These are phyloP conservation scores for Candida vaughaniae DNA, from an alignment of 805 yeast species.

Conservation along the genomic window DNA sequence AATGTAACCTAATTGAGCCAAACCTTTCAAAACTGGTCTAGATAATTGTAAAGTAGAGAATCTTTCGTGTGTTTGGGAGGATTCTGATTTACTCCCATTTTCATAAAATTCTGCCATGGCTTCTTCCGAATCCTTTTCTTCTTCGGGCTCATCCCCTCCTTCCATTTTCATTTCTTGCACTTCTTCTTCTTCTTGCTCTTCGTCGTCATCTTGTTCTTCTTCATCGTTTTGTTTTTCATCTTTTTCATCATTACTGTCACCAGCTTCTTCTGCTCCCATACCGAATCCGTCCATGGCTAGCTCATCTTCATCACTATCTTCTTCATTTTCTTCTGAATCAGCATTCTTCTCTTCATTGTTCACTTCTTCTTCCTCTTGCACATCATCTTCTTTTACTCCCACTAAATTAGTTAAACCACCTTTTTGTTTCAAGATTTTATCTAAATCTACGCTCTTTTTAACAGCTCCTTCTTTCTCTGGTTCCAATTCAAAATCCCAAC, in stretches of 20 bases:
- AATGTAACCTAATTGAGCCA: slow-evolving; percentile 77
- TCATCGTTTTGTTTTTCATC: slow-evolving; percentile 26
- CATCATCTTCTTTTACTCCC: slow-evolving; percentile 32
- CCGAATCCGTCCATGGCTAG: slow-evolving; percentile 47
- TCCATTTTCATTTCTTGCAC: slow-evolving; percentile 17
- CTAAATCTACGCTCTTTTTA: slow-evolving; percentile 67
- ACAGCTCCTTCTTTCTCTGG: slow-evolving; percentile 18
- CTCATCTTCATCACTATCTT: slow-evolving; percentile 35
- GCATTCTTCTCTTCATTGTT: slow-evolving; percentile 24
- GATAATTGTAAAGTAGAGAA: slow-evolving; percentile 81
- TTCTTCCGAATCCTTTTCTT: slow-evolving; percentile 69
- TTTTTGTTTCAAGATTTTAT: slow-evolving; percentile 80
- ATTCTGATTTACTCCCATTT: slow-evolving; percentile 44
- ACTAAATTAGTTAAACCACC: slow-evolving; percentile 67
- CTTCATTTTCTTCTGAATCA: slow-evolving; percentile 24
- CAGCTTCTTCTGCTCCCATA: slow-evolving; percentile 27
- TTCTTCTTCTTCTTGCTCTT: slow-evolving; percentile 26
- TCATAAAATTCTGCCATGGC: slow-evolving; percentile 77
- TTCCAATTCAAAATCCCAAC: slow-evolving; percentile 80
- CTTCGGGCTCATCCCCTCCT: slow-evolving; percentile 25
- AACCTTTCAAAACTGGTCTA: slow-evolving; percentile 84
- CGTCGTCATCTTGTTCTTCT: slow-evolving; percentile 24
- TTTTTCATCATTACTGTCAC: slow-evolving; percentile 28
- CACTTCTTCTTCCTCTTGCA: slow-evolving; percentile 19
- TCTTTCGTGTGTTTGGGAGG: slow-evolving; percentile 52